Percentiles rank a stretch among this genome's conserved stretches.
Evolutionary conservation across 257 asterid species (phyloP).

Genomic region (Anisodus acutangulus): DNA sequence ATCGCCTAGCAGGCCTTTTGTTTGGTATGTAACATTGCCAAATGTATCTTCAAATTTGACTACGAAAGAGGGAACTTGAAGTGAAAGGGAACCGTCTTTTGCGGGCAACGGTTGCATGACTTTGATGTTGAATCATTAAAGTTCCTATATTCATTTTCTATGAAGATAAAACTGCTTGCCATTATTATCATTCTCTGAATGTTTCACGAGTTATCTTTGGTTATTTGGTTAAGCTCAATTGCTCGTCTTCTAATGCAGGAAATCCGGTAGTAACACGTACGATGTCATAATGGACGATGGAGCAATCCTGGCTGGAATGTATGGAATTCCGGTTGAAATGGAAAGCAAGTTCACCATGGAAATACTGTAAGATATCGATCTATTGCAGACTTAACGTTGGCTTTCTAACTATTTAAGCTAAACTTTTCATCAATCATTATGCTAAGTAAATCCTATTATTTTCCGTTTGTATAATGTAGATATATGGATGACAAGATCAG

Average conservation of each 20-base stretch:
- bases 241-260: slow-evolving; percentile 44
- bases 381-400: background rate
- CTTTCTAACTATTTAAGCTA: background rate
- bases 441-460: background rate
- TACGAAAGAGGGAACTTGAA: background rate
- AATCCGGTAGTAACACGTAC: slow-evolving; percentile 59
- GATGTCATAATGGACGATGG: slow-evolving; percentile 88
- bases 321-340: slow-evolving; percentile 83
- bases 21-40: background rate
- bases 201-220: background rate
- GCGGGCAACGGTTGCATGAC: background rate
- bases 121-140: background rate
- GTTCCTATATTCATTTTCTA: too few relatives aligned
- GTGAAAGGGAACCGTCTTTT: background rate
- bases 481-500: slow-evolving; percentile 81
- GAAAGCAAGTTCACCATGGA: slow-evolving; percentile 66
- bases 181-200: background rate
- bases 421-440: background rate
- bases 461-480: slow-evolving; percentile 46
- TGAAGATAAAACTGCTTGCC: background rate
- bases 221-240: background rate
- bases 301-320: slow-evolving; percentile 81
- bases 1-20: background rate
- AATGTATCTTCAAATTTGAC: background rate
- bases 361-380: slow-evolving; percentile 60